phyloP scores from a whole-genome alignment of 805 yeast genomes.

The Spathaspora gorwiae region DNA sequence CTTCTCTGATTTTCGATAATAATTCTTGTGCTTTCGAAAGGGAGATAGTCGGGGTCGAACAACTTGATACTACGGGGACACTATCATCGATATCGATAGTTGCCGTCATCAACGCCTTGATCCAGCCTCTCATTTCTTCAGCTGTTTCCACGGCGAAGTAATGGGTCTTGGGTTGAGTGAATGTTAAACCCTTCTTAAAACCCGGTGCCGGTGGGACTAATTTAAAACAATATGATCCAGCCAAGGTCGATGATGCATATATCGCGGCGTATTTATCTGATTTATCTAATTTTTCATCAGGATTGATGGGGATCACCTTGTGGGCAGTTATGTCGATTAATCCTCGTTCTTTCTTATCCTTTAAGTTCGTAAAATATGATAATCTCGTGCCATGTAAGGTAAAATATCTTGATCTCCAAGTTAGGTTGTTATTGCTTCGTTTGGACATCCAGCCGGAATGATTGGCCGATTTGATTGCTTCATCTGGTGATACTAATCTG shows the following conservation, averaged over 20 bases:
- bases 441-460: constrained; percentile 96
- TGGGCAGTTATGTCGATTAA: constrained; percentile 94
- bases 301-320: constrained; percentile 67
- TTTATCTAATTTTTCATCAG: constrained; percentile 43
- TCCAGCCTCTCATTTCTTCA: constrained; percentile 93
- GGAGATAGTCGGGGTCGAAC: constrained; percentile 93
- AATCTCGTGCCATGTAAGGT: constrained; percentile 88
- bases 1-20: constrained; percentile 77
- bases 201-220: constrained; percentile 98
- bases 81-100: constrained; percentile 94
- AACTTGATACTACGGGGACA: constrained; percentile 87
- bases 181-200: constrained; percentile 87
- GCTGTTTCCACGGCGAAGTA: constrained; percentile 90
- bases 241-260: constrained; percentile 89
- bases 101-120: constrained; percentile 90
- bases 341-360: constrained; percentile 84
- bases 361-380: constrained; percentile 75
- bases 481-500: constrained; percentile 65
- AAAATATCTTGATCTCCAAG: constrained; percentile 87
- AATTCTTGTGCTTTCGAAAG: constrained; percentile 82
- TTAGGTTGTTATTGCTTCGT: constrained; percentile 70
- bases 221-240: constrained; percentile 91
- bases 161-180: constrained; percentile 93
- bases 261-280: constrained; percentile 76
- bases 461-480: constrained; percentile 71